These are phyloP conservation scores for Peronosclerospora sorghi DNA, from an alignment of 352 stramenopile species.

Conservation along the genomic window DNA sequence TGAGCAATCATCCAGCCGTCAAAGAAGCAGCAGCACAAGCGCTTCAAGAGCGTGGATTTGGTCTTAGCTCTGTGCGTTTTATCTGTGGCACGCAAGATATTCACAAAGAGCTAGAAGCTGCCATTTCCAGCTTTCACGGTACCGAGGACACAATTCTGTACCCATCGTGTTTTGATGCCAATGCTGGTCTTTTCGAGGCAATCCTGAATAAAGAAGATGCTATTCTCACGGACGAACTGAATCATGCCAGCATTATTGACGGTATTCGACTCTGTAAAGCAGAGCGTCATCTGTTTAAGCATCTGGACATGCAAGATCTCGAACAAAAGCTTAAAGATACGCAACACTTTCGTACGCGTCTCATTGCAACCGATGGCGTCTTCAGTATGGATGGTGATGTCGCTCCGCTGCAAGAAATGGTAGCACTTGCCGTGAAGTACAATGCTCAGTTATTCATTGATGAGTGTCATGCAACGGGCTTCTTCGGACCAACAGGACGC, in stretches of 20 bases:
- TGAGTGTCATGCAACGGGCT: slow-evolving; percentile 90
- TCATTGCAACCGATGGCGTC: slow-evolving; percentile 91
- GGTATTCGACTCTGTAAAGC: slow-evolving; percentile 90
- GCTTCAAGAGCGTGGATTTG: slow-evolving; percentile 84
- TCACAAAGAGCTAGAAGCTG: slow-evolving; percentile 85
- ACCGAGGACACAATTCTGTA: slow-evolving; percentile 92
- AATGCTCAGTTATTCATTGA: slow-evolving; percentile 90
- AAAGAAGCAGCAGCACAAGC: slow-evolving; percentile 74
- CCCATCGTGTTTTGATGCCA: slow-evolving; percentile 91
- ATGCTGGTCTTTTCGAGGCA: slow-evolving; percentile 87
- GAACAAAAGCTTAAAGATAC: slow-evolving; percentile 84
- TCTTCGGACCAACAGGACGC: slow-evolving; percentile 87
- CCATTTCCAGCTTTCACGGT: slow-evolving; percentile 89
- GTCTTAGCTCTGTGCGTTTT: slow-evolving; percentile 87
- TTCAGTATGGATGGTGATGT: slow-evolving; percentile 94
- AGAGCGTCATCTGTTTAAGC: slow-evolving; percentile 87
- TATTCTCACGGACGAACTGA: slow-evolving; percentile 89
- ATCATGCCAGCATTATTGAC: slow-evolving; percentile 93
- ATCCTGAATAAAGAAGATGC: slow-evolving; percentile 85
- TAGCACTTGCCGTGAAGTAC: slow-evolving; percentile 86
- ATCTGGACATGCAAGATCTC: slow-evolving; percentile 88
- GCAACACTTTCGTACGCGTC: slow-evolving; percentile 81
- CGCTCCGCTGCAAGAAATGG: slow-evolving; percentile 84
- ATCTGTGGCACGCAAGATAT: slow-evolving; percentile 92
- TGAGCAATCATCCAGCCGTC: slow-evolving; percentile 83